Percentiles rank a stretch among this genome's conserved stretches.
phyloP scores from a whole-genome alignment of 1,284 basidiomycete genomes.

The Tylopilus orsonianus region DNA sequence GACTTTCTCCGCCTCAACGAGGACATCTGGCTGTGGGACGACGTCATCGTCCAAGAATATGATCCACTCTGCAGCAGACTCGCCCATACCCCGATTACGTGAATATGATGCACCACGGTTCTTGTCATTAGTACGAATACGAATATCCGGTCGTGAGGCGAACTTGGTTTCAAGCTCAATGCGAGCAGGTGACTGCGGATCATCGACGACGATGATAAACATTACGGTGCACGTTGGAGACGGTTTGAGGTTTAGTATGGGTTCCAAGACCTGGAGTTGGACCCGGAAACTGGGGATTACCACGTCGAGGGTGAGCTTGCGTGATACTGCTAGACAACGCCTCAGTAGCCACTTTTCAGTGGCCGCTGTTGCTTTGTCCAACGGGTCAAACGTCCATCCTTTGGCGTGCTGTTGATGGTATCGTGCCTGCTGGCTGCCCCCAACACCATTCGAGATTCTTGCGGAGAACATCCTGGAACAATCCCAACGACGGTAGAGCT shows the following conservation, averaged over 20 bases:
- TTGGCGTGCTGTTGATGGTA: constrained; percentile 45
- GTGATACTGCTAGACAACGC: constrained; percentile 23
- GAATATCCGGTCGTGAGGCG: constrained; percentile 21
- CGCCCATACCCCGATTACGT: constrained; percentile 30
- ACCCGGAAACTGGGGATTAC: constrained; percentile 59
- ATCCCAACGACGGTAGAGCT: constrained; percentile 58
- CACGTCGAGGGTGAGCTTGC: constrained; percentile 51
- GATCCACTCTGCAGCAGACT: constrained; percentile 31
- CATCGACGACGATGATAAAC: constrained; percentile 60
- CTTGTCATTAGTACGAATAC: constrained; percentile 26
- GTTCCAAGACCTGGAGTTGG: constrained; percentile 42
- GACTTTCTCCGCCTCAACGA: constrained; percentile 45
- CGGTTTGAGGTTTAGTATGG: constrained; percentile 43
- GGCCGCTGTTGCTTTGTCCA: constrained; percentile 41
- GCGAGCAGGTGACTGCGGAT: constrained; percentile 43
- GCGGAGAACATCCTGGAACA: constrained; percentile 46
- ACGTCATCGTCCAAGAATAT: constrained; percentile 61
- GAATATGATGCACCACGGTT: constrained; percentile 40
- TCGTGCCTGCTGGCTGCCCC: constrained; percentile 46
- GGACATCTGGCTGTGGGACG: constrained; percentile 42
- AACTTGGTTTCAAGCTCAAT: constrained; percentile 30
- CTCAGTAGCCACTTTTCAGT: constrained; percentile 41
- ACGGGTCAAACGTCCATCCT: constrained; percentile 50
- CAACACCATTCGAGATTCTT: constrained; percentile 45
- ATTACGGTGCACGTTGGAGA: constrained; percentile 45